These are phyloP conservation scores for Flagelloscypha sp. DNA, from an alignment of 768 basidiomycete genomes.

Conservation along the genomic window DNA sequence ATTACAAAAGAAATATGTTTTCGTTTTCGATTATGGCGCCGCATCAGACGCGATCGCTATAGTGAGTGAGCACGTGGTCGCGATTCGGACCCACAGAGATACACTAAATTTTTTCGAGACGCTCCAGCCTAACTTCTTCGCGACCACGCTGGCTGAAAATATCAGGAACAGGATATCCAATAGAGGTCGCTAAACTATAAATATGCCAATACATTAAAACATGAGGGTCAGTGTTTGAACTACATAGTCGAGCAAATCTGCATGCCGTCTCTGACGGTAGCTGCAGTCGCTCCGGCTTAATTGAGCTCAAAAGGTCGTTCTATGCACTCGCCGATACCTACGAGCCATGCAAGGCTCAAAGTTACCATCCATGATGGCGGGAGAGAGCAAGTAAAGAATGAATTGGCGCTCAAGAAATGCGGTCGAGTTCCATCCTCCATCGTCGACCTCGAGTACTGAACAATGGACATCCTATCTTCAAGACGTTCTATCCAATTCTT, in stretches of 20 bases:
- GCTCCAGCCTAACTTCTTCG: too few relatives aligned
- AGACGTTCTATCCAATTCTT: background rate
- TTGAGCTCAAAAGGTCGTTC: slow-evolving; percentile 45
- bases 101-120: too few relatives aligned
- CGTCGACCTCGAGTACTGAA: background rate
- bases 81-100: too few relatives aligned
- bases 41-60: too few relatives aligned
- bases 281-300: slow-evolving; percentile 71
- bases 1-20: too few relatives aligned
- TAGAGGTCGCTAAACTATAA: too few relatives aligned
- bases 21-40: too few relatives aligned
- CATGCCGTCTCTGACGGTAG: slow-evolving; percentile 30
- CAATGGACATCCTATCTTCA: background rate
- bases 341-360: slow-evolving; percentile 3
- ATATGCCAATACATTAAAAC: too few relatives aligned
- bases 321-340: slow-evolving; percentile 25
- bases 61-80: too few relatives aligned
- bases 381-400: slow-evolving; percentile 15
- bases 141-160: too few relatives aligned
- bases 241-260: slow-evolving; percentile 70
- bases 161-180: too few relatives aligned
- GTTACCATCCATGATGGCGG: slow-evolving; percentile 32
- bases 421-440: too few relatives aligned
- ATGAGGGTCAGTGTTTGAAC: slow-evolving; percentile 40
- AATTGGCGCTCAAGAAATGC: slow-evolving; percentile 8